These are phyloP conservation scores for Chalaropsis thielavioides DNA, from an alignment of 2,329 filamentous ascomycete species.

Conservation along the genomic window DNA sequence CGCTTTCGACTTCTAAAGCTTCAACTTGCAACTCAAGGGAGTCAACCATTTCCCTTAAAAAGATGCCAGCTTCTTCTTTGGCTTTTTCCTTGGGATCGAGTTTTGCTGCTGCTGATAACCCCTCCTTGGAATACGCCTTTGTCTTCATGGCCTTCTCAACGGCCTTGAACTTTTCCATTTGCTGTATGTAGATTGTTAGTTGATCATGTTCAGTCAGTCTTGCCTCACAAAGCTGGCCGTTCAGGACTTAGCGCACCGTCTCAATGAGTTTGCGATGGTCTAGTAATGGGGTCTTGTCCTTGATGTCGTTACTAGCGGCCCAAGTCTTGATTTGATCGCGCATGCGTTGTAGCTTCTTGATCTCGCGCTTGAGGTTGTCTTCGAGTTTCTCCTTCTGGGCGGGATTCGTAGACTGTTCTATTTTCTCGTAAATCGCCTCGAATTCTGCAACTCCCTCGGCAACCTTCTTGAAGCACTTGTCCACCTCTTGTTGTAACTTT, in stretches of 20 bases:
- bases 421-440: constrained; percentile 94
- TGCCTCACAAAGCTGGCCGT: constrained; percentile 19
- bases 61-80: constrained; percentile 76
- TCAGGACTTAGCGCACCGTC: constrained; percentile 48
- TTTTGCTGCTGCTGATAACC: constrained; percentile 77
- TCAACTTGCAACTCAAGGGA: constrained; percentile 92
- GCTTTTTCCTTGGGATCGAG: constrained; percentile 96
- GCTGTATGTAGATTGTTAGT: constrained; percentile 35
- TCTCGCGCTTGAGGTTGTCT: constrained; percentile 95
- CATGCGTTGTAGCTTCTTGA: constrained; percentile 96
- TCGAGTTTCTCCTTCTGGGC: constrained; percentile 97
- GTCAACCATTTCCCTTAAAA: constrained; percentile 74
- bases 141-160: constrained; percentile 99
- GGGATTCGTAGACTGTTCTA: constrained; percentile 77
- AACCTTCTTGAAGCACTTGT: constrained; percentile 99
- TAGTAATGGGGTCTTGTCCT: constrained; percentile 90
- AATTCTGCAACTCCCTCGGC: constrained; percentile 84
- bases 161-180: constrained; percentile 99
- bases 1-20: constrained; percentile 75
- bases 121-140: constrained; percentile 98
- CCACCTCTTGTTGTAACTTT: constrained; percentile 95
- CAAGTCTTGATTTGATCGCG: constrained; percentile 99
- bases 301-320: constrained; percentile 97
- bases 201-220: constrained; percentile 6
- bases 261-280: constrained; percentile 95